Evolutionary conservation across 2,329 filamentous ascomycete species (phyloP), one percentile per base, ranked within the genome.

Genomic region (Scytalidium sp.): DNA sequence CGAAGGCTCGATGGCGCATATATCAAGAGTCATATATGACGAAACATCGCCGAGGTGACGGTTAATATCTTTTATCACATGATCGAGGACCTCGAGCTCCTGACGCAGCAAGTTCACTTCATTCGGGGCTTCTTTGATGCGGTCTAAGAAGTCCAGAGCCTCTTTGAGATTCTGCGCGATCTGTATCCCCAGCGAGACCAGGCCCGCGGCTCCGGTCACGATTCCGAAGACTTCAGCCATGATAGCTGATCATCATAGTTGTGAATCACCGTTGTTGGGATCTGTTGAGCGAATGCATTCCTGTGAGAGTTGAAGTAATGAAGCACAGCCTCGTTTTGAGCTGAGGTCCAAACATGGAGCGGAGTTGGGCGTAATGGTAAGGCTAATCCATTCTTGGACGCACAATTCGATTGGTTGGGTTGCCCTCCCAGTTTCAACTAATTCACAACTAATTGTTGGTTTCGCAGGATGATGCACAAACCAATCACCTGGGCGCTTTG

Each of bases 151-250:
- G 13, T 29, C 25, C 25, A 29, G 7, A 29, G 25, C 25, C 25
- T 29, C 25, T 13, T 29, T 29, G 25, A 29, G 7, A 29, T 29
- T 29, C 13, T 29, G 25, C 13, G 25, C 13, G 25, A 29, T 29
- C 25, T 29, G 25, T 29, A 29, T 29, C 13, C 8, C 25, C 8
- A 46, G 45, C 19, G 27, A 40, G 19, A 40, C 32, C 27, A 46
- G 21, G 23, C 45, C 45, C 21, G 29, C 45, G 4, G 19, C 19
- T n/a, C 45, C 29, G 32, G 45, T n/a, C 36, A 23, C 45, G 13
- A 46, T 22, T n/a, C 45, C 29, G 29, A 46, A 41, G 8, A 41
- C 17, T 40, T 46, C 45, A 15, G 45, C 45, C 45, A 46, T 46
- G 13, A n/a, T 29, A 29, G 13, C 25, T 8, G 25, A 29, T 29